Evolutionary conservation across 139 green algal genomes (phyloP), one percentile per base, ranked within the genome.

Genomic region (Trebouxia sp.): DNA sequence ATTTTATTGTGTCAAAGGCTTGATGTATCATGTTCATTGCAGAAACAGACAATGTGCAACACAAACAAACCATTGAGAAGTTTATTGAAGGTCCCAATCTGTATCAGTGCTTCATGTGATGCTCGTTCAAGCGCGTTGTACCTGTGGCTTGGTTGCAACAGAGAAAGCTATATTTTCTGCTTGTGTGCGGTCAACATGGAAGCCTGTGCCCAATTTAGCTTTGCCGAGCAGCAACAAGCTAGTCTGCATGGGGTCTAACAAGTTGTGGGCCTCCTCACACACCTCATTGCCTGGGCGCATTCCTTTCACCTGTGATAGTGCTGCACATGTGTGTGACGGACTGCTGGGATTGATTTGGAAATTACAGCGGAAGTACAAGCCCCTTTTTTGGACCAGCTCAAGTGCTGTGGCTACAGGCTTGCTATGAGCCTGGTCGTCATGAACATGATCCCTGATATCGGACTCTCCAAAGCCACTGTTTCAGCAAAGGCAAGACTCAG

Each of bases 391-490:
- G 47, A 53, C 47, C 47, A 53, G 47, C 47, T 53, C 47, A 53
- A 53, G 47, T 53, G 47, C 47, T 53, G 47, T 53, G 47, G 47
- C 47, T 53, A 53, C 47, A 53, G 56, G 28, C 56, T 67, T 67
- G 58, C 58, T 70, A 70, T 70, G 58, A 70, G 58, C 58, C 58
- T 70, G 58, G 58, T 70, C 58, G 58, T 70, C 58, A 70, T 70
- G 58, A 70, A 70, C 58, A 70, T 70, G 58, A 70, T 70, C 58
- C 58, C 58, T 70, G 58, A 70, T 70, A 70, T 70, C 58, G 32
- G 58, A 70, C 58, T 70, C 58, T 70, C 58, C 58, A 70, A 70
- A 70, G 58, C 58, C 58, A 70, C 58, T 70, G 58, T 70, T 70
- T 70, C 58, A 70, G 58, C 58, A 70, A 70, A 70, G 58, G 58